phyloP scores from a whole-genome alignment of 2,329 filamentous ascomycete genomes.

The Alternaria consortialis region DNA sequence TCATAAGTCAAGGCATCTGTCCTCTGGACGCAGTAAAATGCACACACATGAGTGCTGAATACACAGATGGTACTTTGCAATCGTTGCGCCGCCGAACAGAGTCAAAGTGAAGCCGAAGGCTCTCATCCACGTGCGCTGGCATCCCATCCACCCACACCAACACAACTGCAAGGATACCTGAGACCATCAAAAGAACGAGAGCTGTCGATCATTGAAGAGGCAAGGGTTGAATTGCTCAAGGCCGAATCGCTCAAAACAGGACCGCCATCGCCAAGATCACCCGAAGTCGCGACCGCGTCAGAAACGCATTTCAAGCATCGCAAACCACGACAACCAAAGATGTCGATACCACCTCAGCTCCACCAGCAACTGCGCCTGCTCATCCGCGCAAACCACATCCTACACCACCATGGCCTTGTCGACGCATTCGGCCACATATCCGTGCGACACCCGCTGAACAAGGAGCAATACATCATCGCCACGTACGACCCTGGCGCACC shows the following conservation, averaged over 20 bases:
- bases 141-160: not conserved
- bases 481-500: constrained; percentile 56
- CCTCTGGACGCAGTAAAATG: not conserved
- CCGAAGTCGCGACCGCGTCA: not conserved
- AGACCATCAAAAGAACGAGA: not conserved
- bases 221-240: not conserved
- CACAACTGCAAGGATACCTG: not conserved
- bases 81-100: constrained; percentile 11
- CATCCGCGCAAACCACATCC: constrained; percentile 56
- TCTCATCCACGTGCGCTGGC: constrained; percentile 2
- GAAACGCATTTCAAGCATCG: not conserved
- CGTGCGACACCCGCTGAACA: constrained; percentile 57
- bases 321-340: not conserved
- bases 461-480: constrained; percentile 60
- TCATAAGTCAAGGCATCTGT: constrained; percentile 6
- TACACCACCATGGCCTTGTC: constrained; percentile 60
- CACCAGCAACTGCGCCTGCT: constrained; percentile 32
- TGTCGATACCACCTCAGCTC: constrained; percentile 22
- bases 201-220: not conserved
- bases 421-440: constrained; percentile 65
- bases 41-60: constrained; percentile 5
- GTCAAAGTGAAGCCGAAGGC: not conserved
- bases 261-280: not conserved
- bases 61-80: constrained; percentile 18
- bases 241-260: not conserved